phyloP scores from a whole-genome alignment of 805 yeast species.

The Candida berthetii region DNA sequence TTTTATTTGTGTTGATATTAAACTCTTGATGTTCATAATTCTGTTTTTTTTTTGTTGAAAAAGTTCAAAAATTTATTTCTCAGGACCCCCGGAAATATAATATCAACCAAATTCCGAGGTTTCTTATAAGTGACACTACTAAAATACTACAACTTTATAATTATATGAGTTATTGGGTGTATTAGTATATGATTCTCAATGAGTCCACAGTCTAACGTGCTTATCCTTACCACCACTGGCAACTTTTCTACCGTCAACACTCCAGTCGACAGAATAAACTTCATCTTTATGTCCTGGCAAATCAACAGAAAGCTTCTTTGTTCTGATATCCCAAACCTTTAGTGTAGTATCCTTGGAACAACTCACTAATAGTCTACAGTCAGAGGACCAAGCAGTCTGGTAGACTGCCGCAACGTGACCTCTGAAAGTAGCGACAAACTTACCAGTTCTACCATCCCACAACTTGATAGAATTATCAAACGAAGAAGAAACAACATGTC shows the following conservation, averaged over 20 bases:
- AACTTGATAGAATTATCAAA: constrained; percentile 93
- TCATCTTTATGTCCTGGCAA: constrained; percentile 96
- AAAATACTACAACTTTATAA: too few relatives aligned
- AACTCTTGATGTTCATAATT: too few relatives aligned
- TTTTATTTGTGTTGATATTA: too few relatives aligned
- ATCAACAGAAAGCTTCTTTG: constrained; percentile 78
- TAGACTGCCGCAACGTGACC: constrained; percentile 98
- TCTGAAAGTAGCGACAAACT: constrained; percentile 81
- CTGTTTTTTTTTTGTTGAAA: too few relatives aligned
- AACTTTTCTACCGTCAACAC: constrained; percentile 87
- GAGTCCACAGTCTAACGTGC: constrained; percentile 92
- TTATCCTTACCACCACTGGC: constrained; percentile 99
- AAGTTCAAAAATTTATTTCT: too few relatives aligned
- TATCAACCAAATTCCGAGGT: too few relatives aligned
- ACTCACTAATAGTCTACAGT: constrained; percentile 83
- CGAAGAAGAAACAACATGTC: constrained; percentile 84
- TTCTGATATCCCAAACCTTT: constrained; percentile 92
- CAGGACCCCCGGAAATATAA: too few relatives aligned
- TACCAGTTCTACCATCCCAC: constrained; percentile 95
- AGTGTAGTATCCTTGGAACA: constrained; percentile 95
- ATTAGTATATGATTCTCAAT: constrained; percentile 23
- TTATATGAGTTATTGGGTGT: too few relatives aligned
- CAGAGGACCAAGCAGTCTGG: constrained; percentile 97
- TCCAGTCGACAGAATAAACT: constrained; percentile 97
- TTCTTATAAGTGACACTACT: too few relatives aligned